Conservation (phyloP, 305 asterid genomes). For the Fraxinus sp. region DNA sequence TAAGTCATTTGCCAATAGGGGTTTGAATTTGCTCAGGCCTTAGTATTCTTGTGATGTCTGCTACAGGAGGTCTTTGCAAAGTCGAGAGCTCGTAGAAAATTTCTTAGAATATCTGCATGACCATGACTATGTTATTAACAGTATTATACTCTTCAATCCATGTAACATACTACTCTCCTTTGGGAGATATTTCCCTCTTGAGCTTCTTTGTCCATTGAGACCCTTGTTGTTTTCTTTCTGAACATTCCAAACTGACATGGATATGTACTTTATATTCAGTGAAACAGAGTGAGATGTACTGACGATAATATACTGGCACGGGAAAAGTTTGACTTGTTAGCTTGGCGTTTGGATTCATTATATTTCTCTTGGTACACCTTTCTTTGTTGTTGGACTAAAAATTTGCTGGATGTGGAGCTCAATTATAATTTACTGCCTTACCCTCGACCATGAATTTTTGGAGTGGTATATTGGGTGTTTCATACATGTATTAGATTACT, state of each 20-base stretch:
- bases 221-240: background rate
- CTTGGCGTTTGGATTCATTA: background rate
- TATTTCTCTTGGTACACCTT: background rate
- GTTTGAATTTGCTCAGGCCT: background rate
- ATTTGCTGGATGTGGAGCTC: background rate
- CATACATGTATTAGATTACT: background rate
- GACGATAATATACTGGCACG: background rate
- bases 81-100: background rate
- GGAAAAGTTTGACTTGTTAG: background rate
- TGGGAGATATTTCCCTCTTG: background rate
- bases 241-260: background rate
- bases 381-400: background rate
- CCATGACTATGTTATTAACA: background rate
- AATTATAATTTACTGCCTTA: background rate
- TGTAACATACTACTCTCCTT: background rate
- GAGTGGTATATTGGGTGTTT: background rate
- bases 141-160: background rate
- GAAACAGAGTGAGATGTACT: background rate
- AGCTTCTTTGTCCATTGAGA: background rate
- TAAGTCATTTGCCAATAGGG: background rate
- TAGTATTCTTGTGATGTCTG: background rate
- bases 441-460: background rate
- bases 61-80: background rate
- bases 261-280: background rate
- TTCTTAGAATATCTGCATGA: background rate